phyloP scores from a whole-genome alignment of 2,329 filamentous ascomycete genomes.

The Simplicillium sp. region DNA sequence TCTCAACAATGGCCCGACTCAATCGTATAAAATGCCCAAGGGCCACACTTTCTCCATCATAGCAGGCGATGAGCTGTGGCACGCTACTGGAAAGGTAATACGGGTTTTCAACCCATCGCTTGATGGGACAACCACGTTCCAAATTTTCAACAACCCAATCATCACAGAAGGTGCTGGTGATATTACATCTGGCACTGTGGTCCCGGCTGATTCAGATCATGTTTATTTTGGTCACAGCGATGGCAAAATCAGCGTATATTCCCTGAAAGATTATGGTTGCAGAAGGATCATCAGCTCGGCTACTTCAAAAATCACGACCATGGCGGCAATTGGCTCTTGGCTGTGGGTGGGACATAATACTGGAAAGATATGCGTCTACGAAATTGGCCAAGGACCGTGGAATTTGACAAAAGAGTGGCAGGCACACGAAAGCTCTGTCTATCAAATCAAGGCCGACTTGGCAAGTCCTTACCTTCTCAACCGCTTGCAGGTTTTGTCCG shows the following conservation, averaged over 20 bases:
- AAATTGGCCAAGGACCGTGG: constrained; percentile 77
- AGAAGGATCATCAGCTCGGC: constrained; percentile 77
- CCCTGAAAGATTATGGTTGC: constrained; percentile 64
- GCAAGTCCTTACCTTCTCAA: constrained; percentile 81
- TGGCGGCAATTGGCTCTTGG: constrained; percentile 70
- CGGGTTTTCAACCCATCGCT: constrained; percentile 70
- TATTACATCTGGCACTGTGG: constrained; percentile 71
- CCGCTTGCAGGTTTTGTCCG: constrained; percentile 72
- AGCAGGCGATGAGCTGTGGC: constrained; percentile 77
- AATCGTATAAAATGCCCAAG: constrained; percentile 67
- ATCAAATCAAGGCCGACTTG: constrained; percentile 66
- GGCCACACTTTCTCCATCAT: constrained; percentile 85
- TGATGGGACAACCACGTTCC: constrained; percentile 60
- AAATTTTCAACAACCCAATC: constrained; percentile 64
- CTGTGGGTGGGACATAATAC: constrained; percentile 95
- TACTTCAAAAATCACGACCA: constrained; percentile 86
- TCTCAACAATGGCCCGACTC: constrained; percentile 59
- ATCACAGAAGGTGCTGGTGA: constrained; percentile 68
- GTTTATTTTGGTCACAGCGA: constrained; percentile 89
- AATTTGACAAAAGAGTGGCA: constrained; percentile 88
- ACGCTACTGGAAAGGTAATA: constrained; percentile 79
- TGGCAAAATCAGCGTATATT: constrained; percentile 92
- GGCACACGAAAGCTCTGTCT: constrained; percentile 75
- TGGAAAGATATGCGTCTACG: constrained; percentile 88
- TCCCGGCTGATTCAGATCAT: constrained; percentile 65